Conservation (phyloP, 805 yeast species). For the Blastobotrys americana region DNA sequence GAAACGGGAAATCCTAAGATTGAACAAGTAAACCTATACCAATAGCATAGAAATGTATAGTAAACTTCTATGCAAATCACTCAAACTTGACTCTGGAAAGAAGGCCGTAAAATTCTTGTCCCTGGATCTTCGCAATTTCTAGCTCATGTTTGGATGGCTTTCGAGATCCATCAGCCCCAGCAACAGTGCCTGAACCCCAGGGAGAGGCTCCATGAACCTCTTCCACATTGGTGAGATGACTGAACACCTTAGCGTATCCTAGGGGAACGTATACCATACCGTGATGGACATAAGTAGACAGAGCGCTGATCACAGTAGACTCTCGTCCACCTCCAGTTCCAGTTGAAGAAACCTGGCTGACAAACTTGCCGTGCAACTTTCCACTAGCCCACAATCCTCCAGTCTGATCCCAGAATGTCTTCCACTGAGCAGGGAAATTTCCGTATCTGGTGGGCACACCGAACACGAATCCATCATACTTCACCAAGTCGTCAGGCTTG, state of each 20-base stretch:
- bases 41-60: too few species aligned
- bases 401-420: slow-evolving; percentile 67
- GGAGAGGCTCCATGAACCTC: slow-evolving; percentile 80
- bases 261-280: slow-evolving; percentile 73
- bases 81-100: slow-evolving; percentile 24
- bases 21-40: too few species aligned
- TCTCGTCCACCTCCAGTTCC: slow-evolving; percentile 77
- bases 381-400: slow-evolving; percentile 73
- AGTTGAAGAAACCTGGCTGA: slow-evolving; percentile 66
- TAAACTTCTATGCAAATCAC: too few species aligned
- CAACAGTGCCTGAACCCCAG: slow-evolving; percentile 82
- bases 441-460: slow-evolving; percentile 83
- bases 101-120: slow-evolving; percentile 50
- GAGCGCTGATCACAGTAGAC: slow-evolving; percentile 48
- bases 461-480: slow-evolving; percentile 67
- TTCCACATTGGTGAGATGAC: slow-evolving; percentile 46
- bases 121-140: slow-evolving; percentile 61
- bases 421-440: slow-evolving; percentile 67
- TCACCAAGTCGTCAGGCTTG: slow-evolving; percentile 41
- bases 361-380: slow-evolving; percentile 62
- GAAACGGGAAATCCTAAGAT: too few species aligned
- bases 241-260: slow-evolving; percentile 58
- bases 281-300: slow-evolving; percentile 62
- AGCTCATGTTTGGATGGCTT: slow-evolving; percentile 57
- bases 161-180: slow-evolving; percentile 73